phyloP scores from a whole-genome alignment of 2,329 filamentous ascomycete species.

The Exophiala dermatitidis region DNA sequence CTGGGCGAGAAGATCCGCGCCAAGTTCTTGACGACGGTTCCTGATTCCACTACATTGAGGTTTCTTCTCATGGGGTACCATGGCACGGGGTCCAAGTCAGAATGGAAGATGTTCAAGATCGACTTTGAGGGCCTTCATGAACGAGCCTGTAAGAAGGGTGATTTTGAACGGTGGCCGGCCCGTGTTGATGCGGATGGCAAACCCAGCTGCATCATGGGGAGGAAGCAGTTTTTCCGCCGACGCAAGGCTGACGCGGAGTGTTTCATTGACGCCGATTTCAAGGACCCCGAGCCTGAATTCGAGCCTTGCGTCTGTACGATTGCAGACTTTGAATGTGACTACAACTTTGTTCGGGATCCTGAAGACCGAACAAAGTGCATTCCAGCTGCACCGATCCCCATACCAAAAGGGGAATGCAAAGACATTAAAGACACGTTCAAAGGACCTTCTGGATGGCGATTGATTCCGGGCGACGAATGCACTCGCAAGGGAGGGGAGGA shows the following conservation, averaged over 20 bases:
- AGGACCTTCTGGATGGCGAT: conserved; percentile 82
- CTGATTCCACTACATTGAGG: conserved; percentile 86
- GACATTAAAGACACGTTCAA: conserved; percentile 65
- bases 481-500: conserved; percentile 54
- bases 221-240: conserved; percentile 77
- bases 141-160: conserved; percentile 64
- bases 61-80: conserved; percentile 68
- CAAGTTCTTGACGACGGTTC: conserved; percentile 72
- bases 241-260: conserved; percentile 84
- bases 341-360: conserved; percentile 65
- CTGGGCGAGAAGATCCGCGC: conserved; percentile 64
- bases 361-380: conserved; percentile 63
- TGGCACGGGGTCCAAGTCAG: conserved; percentile 45
- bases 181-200: conserved; percentile 72
- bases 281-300: conserved; percentile 63
- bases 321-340: conserved; percentile 91
- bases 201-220: conserved; percentile 88
- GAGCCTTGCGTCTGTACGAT: conserved; percentile 74
- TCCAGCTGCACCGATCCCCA: conserved; percentile 52
- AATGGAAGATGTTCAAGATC: conserved; percentile 63
- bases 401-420: conserved; percentile 68
- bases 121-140: conserved; percentile 80
- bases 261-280: conserved; percentile 79
- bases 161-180: conserved; percentile 85
- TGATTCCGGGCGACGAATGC: conserved; percentile 79